phyloP scores from a whole-genome alignment of 164 flowering plant genomes.

The Euptelea pleiosperma region DNA sequence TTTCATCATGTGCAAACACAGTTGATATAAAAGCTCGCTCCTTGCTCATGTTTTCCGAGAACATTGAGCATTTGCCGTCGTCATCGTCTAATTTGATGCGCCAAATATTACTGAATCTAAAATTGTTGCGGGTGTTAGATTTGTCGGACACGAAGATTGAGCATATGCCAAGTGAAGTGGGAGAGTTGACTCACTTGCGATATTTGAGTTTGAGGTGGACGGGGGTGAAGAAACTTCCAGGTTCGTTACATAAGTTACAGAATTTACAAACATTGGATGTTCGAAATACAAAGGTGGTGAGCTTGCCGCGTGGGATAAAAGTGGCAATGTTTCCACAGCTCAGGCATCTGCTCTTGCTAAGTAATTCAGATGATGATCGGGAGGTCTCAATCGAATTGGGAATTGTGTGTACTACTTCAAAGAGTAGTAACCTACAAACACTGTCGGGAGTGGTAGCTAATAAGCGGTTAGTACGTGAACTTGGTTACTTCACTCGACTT shows the following conservation, averaged over 20 bases:
- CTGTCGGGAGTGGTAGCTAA: background rate
- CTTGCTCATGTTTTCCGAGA: background rate
- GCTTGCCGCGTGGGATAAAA: conserved; percentile 6
- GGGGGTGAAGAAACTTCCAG: background rate
- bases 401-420: no score
- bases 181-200: conserved; percentile 9
- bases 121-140: conserved; percentile 11
- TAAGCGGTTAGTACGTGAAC: background rate
- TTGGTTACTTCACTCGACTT: background rate
- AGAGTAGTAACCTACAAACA: background rate
- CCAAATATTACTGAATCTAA: background rate
- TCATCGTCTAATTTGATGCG: no score
- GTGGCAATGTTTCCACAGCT: no score
- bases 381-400: no score
- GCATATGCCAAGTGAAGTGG: conserved; percentile 10
- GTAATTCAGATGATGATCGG: no score
- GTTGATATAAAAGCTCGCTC: background rate
- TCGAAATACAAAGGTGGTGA: background rate
- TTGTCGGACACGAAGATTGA: background rate
- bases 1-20: background rate
- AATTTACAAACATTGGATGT: conserved; percentile 13
- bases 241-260: background rate
- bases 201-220: conserved; percentile 9
- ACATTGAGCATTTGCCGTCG: no score
- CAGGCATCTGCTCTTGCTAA: no score